These are phyloP conservation scores for Clavispora asparagi DNA, from an alignment of 805 yeast species.

Conservation along the genomic window DNA sequence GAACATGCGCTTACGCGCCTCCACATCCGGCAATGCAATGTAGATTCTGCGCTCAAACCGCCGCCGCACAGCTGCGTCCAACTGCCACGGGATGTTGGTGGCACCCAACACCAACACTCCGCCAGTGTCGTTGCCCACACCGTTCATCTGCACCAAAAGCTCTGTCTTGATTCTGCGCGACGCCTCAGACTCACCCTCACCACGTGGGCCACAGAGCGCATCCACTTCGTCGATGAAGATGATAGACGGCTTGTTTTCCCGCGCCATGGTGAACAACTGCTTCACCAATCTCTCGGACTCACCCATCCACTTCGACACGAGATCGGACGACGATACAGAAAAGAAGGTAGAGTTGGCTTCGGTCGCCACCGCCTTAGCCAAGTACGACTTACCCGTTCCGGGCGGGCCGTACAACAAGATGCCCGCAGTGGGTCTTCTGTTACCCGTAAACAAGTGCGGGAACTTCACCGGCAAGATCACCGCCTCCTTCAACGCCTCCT, in stretches of 20 bases:
- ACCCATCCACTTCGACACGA: conserved; percentile 99
- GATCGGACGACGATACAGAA: conserved; percentile 91
- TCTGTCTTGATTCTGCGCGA: conserved; percentile 95
- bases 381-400: conserved; percentile 95
- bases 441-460: conserved; percentile 93
- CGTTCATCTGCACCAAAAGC: conserved; percentile 95
- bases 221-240: conserved; percentile 98
- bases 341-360: conserved; percentile 97
- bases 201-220: conserved; percentile 96
- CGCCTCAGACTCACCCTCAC: conserved; percentile 97
- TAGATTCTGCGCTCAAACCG: conserved; percentile 94
- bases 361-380: conserved; percentile 98
- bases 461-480: conserved; percentile 94
- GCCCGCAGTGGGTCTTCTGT: conserved; percentile 88
- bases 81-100: conserved; percentile 97
- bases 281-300: conserved; percentile 95
- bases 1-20: conserved; percentile 90
- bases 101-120: conserved; percentile 97
- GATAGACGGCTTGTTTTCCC: conserved; percentile 93
- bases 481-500: conserved; percentile 95
- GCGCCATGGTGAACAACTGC: conserved; percentile 90
- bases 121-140: conserved; percentile 90
- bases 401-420: conserved; percentile 71
- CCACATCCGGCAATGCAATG: conserved; percentile 90
- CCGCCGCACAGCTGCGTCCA: conserved; percentile 95